These are phyloP conservation scores for Petasospora rhodanensis DNA, from an alignment of 1,139 yeast species.

Conservation along the genomic window DNA sequence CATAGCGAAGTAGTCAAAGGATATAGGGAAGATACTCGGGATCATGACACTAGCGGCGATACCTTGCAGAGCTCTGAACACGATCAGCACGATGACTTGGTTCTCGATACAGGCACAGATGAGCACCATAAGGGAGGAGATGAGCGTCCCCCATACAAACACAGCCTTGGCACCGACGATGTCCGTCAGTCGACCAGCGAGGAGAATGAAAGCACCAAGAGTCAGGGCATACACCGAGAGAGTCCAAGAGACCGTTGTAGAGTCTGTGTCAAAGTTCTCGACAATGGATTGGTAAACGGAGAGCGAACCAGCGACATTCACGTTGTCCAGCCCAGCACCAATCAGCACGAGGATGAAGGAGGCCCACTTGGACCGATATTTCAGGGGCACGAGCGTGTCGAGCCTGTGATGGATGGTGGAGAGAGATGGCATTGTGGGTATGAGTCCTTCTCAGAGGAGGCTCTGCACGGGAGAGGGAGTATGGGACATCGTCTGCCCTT, in stretches of 20 bases:
- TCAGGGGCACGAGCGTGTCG: not conserved
- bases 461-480: too few species aligned
- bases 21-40: constrained; percentile 30
- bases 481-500: too few species aligned
- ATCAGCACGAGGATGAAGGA: not conserved
- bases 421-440: too few species aligned
- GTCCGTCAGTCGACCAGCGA: constrained; percentile 29
- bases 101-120: constrained; percentile 30
- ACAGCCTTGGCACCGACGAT: constrained; percentile 31
- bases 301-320: not conserved
- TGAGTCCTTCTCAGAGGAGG: too few species aligned
- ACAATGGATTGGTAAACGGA: constrained; percentile 6
- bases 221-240: constrained; percentile 35
- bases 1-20: constrained; percentile 27
- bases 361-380: not conserved
- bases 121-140: constrained; percentile 27
- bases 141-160: constrained; percentile 22
- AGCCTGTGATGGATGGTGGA: not conserved
- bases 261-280: constrained; percentile 15
- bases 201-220: constrained; percentile 26
- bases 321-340: not conserved
- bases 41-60: constrained; percentile 32
- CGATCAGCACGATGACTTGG: constrained; percentile 27
- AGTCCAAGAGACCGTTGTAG: constrained; percentile 29
- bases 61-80: constrained; percentile 37